Evolutionary conservation across 177 flowering plant genomes (phyloP), one percentile per base, ranked within the genome.

Genomic region (Tripterygium wilfordii): DNA sequence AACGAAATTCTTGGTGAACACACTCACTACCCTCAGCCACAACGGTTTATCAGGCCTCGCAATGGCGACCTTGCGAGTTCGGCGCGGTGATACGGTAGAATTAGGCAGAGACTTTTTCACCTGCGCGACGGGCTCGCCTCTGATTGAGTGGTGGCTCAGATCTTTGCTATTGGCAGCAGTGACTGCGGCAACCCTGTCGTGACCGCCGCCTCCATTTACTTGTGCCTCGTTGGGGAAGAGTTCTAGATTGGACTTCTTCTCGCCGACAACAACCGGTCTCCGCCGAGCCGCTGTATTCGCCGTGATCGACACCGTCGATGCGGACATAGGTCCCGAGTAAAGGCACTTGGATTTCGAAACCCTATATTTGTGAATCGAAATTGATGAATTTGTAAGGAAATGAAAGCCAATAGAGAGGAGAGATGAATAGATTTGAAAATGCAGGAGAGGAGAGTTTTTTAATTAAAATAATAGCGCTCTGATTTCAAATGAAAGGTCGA

Each of bases 281-380:
- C 80, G 76, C 29, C 82, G 60, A 3, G 72, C 49, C 50, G 75
- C 70, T 10, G 81, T 70, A 51, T 74, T 80, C 10, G 91, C 77
- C 37, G 85, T 64, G 24, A 81, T 51, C 10, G 95, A 77, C 9
- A 74, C 73, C 12, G 86, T 72, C 15, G 95, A 77, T 29, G 85
- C 68, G 23, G 95, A 83, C 95, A 86, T 85, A 12, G 46, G 16
- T 18, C 25, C 18, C 5, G 16, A 36, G 4, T 36, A 25, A 10
- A 19, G 10, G 25, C 2, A n/a, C n/a, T n/a, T n/a, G n/a, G n/a
- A n/a, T n/a, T n/a, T n/a, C n/a, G n/a, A n/a, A n/a, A n/a, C n/a
- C n/a, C n/a, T n/a, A n/a, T n/a, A n/a, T n/a, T n/a, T n/a, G n/a
- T n/a, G n/a, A n/a, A n/a, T n/a, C n/a, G n/a, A n/a, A n/a, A n/a